Evolutionary conservation across 225 moss, liverwort and hornwort genomes (phyloP).

Genomic region (Pseudoscleropodium purum): DNA sequence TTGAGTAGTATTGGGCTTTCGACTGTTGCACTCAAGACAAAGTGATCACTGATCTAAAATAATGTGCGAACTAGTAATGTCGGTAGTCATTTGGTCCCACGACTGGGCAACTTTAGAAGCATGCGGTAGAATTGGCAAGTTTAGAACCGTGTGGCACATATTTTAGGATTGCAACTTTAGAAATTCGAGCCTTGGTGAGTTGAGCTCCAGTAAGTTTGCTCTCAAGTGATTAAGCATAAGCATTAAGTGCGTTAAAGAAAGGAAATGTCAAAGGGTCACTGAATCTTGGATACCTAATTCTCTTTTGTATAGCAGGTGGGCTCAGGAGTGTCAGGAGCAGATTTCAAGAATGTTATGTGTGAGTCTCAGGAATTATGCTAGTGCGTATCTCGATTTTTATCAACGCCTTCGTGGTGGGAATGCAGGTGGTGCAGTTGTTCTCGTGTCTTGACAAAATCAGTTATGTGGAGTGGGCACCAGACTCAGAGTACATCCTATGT

Average conservation of each 20-base stretch:
- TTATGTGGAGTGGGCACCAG: constrained; percentile 83
- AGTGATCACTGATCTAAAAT: background rate
- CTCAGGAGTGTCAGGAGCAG: background rate
- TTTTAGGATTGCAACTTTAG: background rate
- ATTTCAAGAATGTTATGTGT: background rate
- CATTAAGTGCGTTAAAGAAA: background rate
- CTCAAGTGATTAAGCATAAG: background rate
- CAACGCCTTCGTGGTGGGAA: background rate
- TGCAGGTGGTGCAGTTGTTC: constrained; percentile 80
- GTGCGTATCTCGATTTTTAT: background rate
- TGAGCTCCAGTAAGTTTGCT: background rate
- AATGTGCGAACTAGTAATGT: background rate
- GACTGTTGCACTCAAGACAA: too few species aligned
- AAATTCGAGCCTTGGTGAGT: background rate
- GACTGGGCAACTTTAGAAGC: background rate
- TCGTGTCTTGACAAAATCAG: constrained; percentile 82
- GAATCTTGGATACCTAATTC: background rate
- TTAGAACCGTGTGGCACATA: background rate
- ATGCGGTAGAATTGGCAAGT: background rate
- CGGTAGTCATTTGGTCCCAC: background rate
- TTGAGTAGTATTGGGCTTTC: background rate
- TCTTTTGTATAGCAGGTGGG: background rate
- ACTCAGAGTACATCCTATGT: constrained; percentile 83
- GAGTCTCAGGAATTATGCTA: background rate
- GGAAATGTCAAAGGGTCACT: background rate